phyloP scores from a whole-genome alignment of 805 yeast species.

The Hanseniaspora valbyensis region DNA sequence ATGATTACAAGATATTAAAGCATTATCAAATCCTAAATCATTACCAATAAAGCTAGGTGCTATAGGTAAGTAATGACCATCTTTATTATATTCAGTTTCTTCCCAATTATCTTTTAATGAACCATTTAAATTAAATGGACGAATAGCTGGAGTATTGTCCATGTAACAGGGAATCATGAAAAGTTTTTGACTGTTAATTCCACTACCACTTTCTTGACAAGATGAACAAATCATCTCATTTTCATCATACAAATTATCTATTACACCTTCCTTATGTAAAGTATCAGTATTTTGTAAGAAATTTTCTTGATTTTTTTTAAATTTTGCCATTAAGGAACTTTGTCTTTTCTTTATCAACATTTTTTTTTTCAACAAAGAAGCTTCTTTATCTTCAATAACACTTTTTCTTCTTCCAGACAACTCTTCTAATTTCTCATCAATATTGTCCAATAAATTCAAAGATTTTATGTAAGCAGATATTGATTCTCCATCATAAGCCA shows the following conservation, averaged over 20 bases:
- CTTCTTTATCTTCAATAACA: constrained; percentile 35
- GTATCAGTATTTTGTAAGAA: constrained; percentile 48
- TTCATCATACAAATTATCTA: constrained; percentile 17
- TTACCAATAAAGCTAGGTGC: constrained; percentile 2
- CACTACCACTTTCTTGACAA: constrained; percentile 44
- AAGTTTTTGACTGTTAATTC: no score
- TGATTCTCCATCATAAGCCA: background rate
- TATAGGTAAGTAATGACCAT: constrained; percentile 1
- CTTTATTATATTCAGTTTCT: background rate
- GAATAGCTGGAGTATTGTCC: constrained; percentile 38
- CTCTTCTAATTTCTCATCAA: constrained; percentile 26
- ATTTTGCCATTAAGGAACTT: constrained; percentile 48
- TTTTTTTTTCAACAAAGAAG: constrained; percentile 45
- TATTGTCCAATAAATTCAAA: background rate
- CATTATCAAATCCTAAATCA: constrained; percentile 21
- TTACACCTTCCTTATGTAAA: constrained; percentile 14
- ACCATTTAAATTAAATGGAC: constrained; percentile 28
- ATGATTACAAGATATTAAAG: constrained; percentile 82
- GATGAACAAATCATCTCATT: constrained; percentile 40
- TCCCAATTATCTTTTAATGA: constrained; percentile 8
- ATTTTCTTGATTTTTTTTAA: constrained; percentile 61
- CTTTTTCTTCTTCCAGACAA: constrained; percentile 37
- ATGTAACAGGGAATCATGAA: constrained; percentile 52
- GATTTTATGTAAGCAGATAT: background rate
- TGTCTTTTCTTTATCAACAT: constrained; percentile 53